Evolutionary conservation across 345 rosid species (phyloP).

Genomic region (Brassica carinata): DNA sequence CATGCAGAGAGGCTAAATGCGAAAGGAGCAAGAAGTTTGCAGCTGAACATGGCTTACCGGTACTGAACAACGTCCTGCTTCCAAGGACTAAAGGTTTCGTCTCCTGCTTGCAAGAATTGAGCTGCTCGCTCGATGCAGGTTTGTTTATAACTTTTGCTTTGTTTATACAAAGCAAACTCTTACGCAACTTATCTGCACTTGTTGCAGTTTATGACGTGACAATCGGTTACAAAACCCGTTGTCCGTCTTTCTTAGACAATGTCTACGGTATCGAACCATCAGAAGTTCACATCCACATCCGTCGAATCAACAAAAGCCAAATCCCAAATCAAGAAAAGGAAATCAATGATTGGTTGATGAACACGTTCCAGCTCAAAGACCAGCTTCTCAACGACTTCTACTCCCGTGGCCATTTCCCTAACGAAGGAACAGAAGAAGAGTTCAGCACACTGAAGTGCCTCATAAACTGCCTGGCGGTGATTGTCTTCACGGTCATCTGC

Average conservation of each 20-base stretch:
- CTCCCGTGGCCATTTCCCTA: constrained; percentile 64
- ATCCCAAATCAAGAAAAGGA: constrained; percentile 63
- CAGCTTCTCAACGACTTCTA: constrained; percentile 63
- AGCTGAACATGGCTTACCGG: constrained; percentile 64
- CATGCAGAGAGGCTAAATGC: constrained; percentile 77
- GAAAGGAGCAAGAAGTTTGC: constrained; percentile 60
- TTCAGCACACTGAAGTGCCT: constrained; percentile 62
- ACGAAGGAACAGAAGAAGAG: constrained; percentile 59
- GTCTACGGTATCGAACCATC: constrained; percentile 74
- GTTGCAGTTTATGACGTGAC: constrained; percentile 81
- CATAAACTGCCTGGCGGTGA: constrained; percentile 53
- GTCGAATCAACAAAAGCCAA: constrained; percentile 47
- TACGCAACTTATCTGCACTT: neutral
- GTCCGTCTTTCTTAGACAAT: constrained; percentile 81
- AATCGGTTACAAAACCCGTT: constrained; percentile 71
- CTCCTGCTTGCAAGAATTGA: constrained; percentile 71
- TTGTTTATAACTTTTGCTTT: constrained; percentile 9
- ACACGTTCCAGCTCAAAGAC: constrained; percentile 64
- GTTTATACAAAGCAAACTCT: constrained; percentile 6
- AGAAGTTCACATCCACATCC: constrained; percentile 78
- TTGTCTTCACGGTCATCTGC: constrained; percentile 55
- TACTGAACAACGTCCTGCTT: constrained; percentile 66
- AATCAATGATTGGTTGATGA: constrained; percentile 62
- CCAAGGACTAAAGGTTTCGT: constrained; percentile 84
- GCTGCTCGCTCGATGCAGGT: constrained; percentile 86